These are phyloP conservation scores for Dentiscutata heterogama DNA, from an alignment of 371 early-diverging fungal genomes.

Conservation along the genomic window DNA sequence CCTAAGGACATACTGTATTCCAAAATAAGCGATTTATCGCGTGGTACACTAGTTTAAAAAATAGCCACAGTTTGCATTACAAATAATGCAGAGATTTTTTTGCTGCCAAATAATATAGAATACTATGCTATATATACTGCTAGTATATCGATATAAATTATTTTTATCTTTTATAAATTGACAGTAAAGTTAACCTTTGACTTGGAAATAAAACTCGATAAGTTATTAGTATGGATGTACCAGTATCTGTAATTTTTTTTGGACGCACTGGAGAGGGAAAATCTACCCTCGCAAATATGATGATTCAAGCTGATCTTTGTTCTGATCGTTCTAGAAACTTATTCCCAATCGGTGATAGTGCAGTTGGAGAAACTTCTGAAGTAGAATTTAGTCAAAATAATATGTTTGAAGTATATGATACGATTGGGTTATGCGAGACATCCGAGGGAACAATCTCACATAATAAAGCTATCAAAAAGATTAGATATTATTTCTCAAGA, in stretches of 20 bases:
- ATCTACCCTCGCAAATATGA: slow-evolving; percentile 10
- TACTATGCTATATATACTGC: too few relatives aligned
- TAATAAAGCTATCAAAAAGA: not conserved
- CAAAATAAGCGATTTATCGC: too few relatives aligned
- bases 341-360: slow-evolving; percentile 3
- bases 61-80: too few relatives aligned
- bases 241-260: not conserved
- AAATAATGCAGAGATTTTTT: too few relatives aligned
- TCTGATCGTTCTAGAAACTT: not conserved
- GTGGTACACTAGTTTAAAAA: too few relatives aligned
- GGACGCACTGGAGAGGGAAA: slow-evolving; percentile 11
- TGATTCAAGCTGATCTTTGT: slow-evolving; percentile 9
- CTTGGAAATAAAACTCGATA: too few relatives aligned
- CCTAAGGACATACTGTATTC: too few relatives aligned
- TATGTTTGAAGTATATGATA: slow-evolving; percentile 21
- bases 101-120: too few relatives aligned
- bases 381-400: not conserved
- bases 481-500: slow-evolving; percentile 11
- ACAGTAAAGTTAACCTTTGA: too few relatives aligned
- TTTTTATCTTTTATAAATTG: too few relatives aligned
- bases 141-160: too few relatives aligned
- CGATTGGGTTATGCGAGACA: slow-evolving; percentile 11
- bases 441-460: not conserved
- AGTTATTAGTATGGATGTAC: not conserved
- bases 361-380: not conserved